These are phyloP conservation scores for Phellinidium pouzarii DNA, from an alignment of 1,284 basidiomycete species.

Conservation along the genomic window DNA sequence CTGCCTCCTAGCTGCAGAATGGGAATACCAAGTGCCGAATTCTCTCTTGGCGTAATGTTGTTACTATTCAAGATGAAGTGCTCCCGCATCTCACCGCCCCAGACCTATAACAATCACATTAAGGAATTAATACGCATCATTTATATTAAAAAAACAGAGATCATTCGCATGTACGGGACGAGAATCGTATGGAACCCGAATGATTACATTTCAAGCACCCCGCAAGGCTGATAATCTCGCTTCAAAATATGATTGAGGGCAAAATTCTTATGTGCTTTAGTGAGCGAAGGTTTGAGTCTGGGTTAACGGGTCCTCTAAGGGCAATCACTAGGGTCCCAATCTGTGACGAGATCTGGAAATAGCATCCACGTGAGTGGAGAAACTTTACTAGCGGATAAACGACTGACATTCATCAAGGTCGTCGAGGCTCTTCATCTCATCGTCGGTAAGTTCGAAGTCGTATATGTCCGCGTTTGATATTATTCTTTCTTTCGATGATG, in stretches of 20 bases:
- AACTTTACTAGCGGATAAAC: not conserved
- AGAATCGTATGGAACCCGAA: not conserved
- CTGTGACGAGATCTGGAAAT: constrained; percentile 19
- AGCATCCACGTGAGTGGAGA: not conserved
- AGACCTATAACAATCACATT: too few relatives aligned
- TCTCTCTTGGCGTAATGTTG: too few relatives aligned
- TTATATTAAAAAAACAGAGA: too few relatives aligned
- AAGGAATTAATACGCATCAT: too few relatives aligned
- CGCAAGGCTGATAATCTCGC: not conserved
- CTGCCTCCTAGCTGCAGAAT: too few relatives aligned
- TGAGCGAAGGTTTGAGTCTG: too few relatives aligned
- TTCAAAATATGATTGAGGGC: not conserved
- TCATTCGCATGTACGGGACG: too few relatives aligned
- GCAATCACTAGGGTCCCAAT: constrained; percentile 20
- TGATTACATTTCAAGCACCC: not conserved
- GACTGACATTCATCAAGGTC: constrained; percentile 48
- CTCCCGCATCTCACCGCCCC: too few relatives aligned
- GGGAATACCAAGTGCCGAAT: too few relatives aligned
- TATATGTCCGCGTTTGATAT: constrained; percentile 62
- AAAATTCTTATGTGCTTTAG: too few relatives aligned
- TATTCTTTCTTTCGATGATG: constrained; percentile 61
- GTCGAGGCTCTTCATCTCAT: constrained; percentile 60
- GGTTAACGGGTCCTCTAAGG: not conserved
- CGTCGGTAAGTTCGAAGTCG: constrained; percentile 57
- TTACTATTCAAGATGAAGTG: too few relatives aligned